phyloP scores from a whole-genome alignment of 257 asterid species.

The Primulina tabacum region DNA sequence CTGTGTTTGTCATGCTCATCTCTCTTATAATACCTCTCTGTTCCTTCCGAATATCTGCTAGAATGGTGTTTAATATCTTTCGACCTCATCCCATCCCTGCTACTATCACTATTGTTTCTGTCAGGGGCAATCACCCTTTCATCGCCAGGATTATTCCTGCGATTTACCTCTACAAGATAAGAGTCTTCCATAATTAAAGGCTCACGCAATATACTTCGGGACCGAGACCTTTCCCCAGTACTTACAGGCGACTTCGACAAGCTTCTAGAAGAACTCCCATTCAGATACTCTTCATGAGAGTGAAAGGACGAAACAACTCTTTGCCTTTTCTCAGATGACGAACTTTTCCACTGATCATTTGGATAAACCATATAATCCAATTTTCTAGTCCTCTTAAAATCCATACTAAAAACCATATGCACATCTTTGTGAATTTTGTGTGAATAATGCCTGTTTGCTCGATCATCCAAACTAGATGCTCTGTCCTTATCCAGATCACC shows the following conservation, averaged over 20 bases:
- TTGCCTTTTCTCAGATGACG: conserved; percentile 41
- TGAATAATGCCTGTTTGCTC: conserved; percentile 36
- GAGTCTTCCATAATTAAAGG: conserved; percentile 41
- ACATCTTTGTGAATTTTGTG: conserved; percentile 25
- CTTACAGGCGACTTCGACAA: conserved; percentile 53
- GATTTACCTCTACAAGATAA: conserved; percentile 34
- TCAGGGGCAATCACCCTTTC: conserved; percentile 34
- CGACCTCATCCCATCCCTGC: conserved; percentile 48
- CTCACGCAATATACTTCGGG: conserved; percentile 55
- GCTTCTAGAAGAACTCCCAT: conserved; percentile 38
- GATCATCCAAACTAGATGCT: conserved; percentile 29
- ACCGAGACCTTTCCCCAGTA: conserved; percentile 62
- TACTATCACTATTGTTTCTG: conserved; percentile 35
- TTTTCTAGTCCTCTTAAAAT: conserved; percentile 28
- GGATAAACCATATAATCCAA: conserved; percentile 34
- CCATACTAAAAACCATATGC: conserved; percentile 17
- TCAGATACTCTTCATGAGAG: conserved; percentile 33
- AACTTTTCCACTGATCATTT: conserved; percentile 28
- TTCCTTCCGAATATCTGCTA: conserved; percentile 43
- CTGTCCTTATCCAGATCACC: conserved; percentile 35
- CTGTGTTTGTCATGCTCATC: conserved; percentile 43
- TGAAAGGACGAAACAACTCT: conserved; percentile 27
- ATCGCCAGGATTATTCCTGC: conserved; percentile 47
- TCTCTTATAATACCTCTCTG: conserved; percentile 43
- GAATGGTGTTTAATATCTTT: conserved; percentile 58